Base-by-base conservation (phyloP, 164 flowering plant species). In the Magnolia changhungtana region DNA sequence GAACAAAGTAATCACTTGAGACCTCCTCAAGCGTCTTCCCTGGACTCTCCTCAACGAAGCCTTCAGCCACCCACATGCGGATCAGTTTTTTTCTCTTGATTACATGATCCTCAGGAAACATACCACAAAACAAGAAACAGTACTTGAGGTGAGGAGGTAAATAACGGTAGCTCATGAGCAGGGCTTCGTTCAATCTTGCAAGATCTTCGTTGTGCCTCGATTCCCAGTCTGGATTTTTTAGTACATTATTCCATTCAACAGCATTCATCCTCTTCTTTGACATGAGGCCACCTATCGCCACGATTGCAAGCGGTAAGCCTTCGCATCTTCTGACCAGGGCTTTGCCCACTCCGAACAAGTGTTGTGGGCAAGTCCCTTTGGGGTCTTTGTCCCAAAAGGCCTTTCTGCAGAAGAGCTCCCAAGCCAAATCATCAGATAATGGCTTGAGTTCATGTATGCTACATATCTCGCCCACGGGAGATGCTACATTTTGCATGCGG, bases 61-160 rank as follows among this genome's bases (percentile, higher is more conserved):
- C 89, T 75, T 88, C 89, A 0, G 88, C 89, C 18, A 87, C 77
- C 91, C 91, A 90, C 8, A 86, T 75, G 63, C 89, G 75, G 21
- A 86, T 72, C 2, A 90, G 76, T 76, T 72, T 84, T 66, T 78
- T 85, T 24, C 87, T 37, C 51, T 76, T 73, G 13, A 87, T 90
- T 23, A n/a, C 45, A 31, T 76, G 63, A 63, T 76, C 88, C 8
- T 84, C 83, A 2, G 77, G 89, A 58, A 85, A 86, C 49, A 82
- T 58, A 58, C 85, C 68, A 64, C 82, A 79, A 67, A 83, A 86
- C 24, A 70, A 70, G 55, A 70, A 70, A 21, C 72, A 70, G 19
- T 70, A 50, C n/a, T 70, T 49, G 13, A 70, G 58, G 27, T 50
- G 72, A 10, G 23, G 13, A 8, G 72, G 72, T 21, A 70, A 45